Evolutionary conservation across 257 asterid species (phyloP).

Genomic region (Gardenia jasminoides): DNA sequence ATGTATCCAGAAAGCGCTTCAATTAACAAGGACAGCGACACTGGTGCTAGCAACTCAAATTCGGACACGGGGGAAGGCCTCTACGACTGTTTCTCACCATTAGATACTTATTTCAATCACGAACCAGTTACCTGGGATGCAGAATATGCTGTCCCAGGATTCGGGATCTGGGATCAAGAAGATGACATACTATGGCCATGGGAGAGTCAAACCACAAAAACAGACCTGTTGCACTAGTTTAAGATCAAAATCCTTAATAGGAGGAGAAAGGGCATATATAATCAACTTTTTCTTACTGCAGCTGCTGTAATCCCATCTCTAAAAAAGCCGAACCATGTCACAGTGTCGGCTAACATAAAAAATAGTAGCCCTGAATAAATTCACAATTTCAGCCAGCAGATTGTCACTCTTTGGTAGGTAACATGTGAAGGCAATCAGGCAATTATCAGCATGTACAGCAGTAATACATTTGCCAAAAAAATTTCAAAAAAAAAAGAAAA

Average conservation of each 20-base stretch:
- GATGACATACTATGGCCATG: conserved; percentile 29
- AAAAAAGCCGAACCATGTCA: background rate
- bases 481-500: too few species aligned
- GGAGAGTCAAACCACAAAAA: background rate
- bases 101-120: conserved; percentile 28
- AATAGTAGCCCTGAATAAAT: too few species aligned
- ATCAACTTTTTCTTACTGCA: background rate
- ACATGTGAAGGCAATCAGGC: background rate
- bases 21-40: conserved; percentile 5
- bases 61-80: background rate
- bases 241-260: background rate
- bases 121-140: conserved; percentile 25
- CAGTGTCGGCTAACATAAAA: background rate
- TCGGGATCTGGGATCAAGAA: conserved; percentile 33
- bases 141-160: conserved; percentile 14
- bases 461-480: too few species aligned
- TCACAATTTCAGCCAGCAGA: background rate
- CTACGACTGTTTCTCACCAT: conserved; percentile 36
- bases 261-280: background rate
- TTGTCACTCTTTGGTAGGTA: background rate
- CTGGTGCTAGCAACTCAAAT: conserved; percentile 9
- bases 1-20: conserved; percentile 6
- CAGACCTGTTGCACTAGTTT: background rate
- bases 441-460: too few species aligned
- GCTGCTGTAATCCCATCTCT: background rate